Evolutionary conservation across 2,329 filamentous ascomycete species (phyloP), one percentile per base, ranked within the genome.

Genomic region (Aspergillus spinulosporus): DNA sequence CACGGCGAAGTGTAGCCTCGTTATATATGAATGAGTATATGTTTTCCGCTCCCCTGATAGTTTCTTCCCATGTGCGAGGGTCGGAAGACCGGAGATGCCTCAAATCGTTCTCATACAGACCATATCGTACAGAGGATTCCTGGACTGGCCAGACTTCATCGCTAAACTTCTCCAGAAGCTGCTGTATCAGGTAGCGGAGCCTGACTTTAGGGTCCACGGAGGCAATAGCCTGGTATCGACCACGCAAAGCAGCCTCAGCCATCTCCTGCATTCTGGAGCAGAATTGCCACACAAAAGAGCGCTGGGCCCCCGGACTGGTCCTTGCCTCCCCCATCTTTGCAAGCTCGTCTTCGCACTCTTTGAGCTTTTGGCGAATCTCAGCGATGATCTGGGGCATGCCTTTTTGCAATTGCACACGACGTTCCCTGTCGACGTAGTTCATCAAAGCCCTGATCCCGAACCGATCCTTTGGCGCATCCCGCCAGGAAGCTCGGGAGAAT

Each of bases 341-440:
- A 4, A 57, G 37, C 3, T 52, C 43, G 5, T 36, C 11, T 5
- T 57, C 54, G 14, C 54, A 57, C 29, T 52, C 49, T 0, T 39
- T 49, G 4, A 58, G 36, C 5, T 58, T 60, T 3, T 48, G 44
- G 12, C 52, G 54, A 5, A 62, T 62, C 44, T 62, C 61, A 1
- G 34, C 21, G 5, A 62, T 58, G 15, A 62, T 59, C 3, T 59
- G 51, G 2, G 60, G 59, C 36, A 62, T 55, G 9, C 49, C 57
- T 26, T 52, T 46, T 29, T 59, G 60, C 9, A 62, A 51, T 11
- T 57, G 57, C 26, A 49, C 21, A 5, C 60, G 59, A 14, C 59
- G 54, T 40, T 58, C 57, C 39, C 55, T 59, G 31, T 62, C 60
- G 39, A 62, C 53, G 43, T 62, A 59, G 1, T 48, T 52, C 54